Evolutionary conservation across 176 grass and related monocot species (phyloP).

Genomic region (Aegilops umbellulata): DNA sequence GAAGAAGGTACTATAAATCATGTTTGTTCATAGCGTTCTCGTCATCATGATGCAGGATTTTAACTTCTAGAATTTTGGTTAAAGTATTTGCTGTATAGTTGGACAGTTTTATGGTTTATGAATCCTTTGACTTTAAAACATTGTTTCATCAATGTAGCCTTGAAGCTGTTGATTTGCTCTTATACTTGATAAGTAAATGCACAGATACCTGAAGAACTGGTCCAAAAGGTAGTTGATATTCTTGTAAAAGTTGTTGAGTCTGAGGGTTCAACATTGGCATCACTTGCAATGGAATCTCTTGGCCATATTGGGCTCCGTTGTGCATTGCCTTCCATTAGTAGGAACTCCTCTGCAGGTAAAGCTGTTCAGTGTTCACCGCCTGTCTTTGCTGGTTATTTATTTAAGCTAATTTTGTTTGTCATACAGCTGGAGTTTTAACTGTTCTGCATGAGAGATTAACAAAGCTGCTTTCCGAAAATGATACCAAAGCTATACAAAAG

Average conservation of each 20-base stretch:
- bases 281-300: conserved; percentile 86
- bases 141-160: conserved; percentile 1
- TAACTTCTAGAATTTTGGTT: conserved; percentile 1
- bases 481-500: conserved; percentile 88
- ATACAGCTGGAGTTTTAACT: conserved; percentile 64
- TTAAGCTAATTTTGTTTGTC: conserved; percentile 19
- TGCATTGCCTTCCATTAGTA: conserved; percentile 50
- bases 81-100: neutral
- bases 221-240: conserved; percentile 47
- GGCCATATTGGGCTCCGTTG: conserved; percentile 80
- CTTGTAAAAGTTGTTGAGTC: conserved; percentile 76
- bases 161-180: conserved; percentile 22
- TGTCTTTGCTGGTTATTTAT: conserved; percentile 23
- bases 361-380: neutral
- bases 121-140: neutral
- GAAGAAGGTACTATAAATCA: neutral
- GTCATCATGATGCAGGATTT: neutral
- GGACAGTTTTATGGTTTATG: neutral
- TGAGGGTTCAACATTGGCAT: conserved; percentile 64
- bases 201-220: conserved; percentile 71
- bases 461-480: conserved; percentile 85
- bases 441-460: conserved; percentile 60
- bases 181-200: conserved; percentile 11
- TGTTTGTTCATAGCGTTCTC: neutral
- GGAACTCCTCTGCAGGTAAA: conserved; percentile 64